Evolutionary conservation across 202 grass and related monocot genomes (phyloP), one percentile per base, ranked within the genome.

Genomic region (Setaria italica): DNA sequence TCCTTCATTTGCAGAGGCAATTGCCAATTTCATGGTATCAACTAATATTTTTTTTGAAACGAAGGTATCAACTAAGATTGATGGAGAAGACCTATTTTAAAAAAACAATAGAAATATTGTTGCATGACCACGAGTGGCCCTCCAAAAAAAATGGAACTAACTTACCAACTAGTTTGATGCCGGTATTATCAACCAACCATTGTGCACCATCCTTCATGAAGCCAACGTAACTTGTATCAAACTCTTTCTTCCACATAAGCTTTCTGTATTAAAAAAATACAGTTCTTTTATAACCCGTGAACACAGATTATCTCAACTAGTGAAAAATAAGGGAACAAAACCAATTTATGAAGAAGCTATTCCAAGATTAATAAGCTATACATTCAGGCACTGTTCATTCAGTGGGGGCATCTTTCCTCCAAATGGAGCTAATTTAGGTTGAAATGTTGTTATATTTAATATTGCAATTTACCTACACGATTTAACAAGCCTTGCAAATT

Each of bases 181-280:
- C 73, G 13, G 88, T 93, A 48, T 93, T 93, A 84, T 90, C 88
- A 25, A 93, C 75, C 41, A 93, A 79, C 91, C 91, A 93, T 55
- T 91, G 91, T 47, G 91, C 91, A 88, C 91, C 91, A 19, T 93
- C 88, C 85, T 87, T 85, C 91, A 91, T 93, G 69, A 93, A 93
- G 64, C 91, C 88, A 55, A 93, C 85, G 67, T 89, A 93, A 57
- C 91, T 93, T 57, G 91, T 35, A 76, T 93, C 91, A 63, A 93
- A 93, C 70, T 93, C 83, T 79, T 90, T 93, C 85, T 91, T 93
- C 91, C 91, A 93, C 88, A 93, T 93, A 67, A 93, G 79, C 81
- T 90, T 82, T 85, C 88, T 91, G 71, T 50, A 76, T 21, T 21
- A 39, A 74, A 30, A 19, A 54, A 30, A 16, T 29, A 43, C 13